Evolutionary conservation across 1,284 basidiomycete species (phyloP), one percentile per base, ranked within the genome.

Genomic region (Marasmius oreades): DNA sequence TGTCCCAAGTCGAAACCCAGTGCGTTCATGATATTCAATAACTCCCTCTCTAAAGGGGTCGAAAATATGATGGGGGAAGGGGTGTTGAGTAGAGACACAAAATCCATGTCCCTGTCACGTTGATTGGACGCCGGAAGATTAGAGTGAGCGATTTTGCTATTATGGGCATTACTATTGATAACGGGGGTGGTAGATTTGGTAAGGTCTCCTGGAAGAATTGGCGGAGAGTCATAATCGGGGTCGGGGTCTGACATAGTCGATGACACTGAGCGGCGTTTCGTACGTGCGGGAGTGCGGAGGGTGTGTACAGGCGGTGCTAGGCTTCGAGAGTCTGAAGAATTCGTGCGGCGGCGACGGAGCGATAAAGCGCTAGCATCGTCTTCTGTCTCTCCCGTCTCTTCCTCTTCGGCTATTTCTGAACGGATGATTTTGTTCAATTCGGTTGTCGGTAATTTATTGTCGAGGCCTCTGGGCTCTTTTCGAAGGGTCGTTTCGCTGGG

Each of bases 1-100:
- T 99, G 97, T 10, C 92, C 93, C 0, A 91, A 92, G 68, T 99
- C 96, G 61, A 98, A 85, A 0, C 97, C 96, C 6, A 98, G 74
- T 18, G 73, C 68, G 58, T 86, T 87, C 53, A 99, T 76, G 3
- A 77, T 79, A 58, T 90, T 90, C 16, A 98, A 73, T 10, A 99
- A 75, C 16, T 88, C 81, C 52, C 93, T 83, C 68, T 98, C 96
- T 0, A 87, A 74, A 0, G 86, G 77, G 0, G 92, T 93, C 0
- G 92, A 88, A 71, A 98, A 96, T 14, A 93, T 87, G 46, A 92
- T 84, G 0, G 93, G 86, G 0, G 86, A 83, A 0, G 86, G 85
- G 12, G 82, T 80, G 37, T 76, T 80, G 31, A 98, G 79, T 54
- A 94, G 74, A 1, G 81, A 79, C 7, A 86, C 76, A 69, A 94